Base-by-base conservation (phyloP, 192 early-diverging fungal species). In the Backusella mclennaniae region DNA sequence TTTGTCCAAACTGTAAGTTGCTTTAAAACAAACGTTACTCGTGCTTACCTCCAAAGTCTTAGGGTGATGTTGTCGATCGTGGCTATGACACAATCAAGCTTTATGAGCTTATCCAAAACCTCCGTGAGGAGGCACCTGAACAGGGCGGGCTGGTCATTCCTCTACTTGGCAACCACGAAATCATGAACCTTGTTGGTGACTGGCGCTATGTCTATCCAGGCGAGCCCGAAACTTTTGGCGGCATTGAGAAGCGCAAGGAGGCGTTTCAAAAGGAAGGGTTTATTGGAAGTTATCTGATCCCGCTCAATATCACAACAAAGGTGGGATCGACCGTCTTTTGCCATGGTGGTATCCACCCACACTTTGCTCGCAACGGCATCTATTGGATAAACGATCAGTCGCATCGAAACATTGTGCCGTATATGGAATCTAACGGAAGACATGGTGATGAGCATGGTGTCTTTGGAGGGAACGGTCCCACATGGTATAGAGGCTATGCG, bases 61-160 rank as follows among this genome's bases (percentile, higher is more conserved):
- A 90, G 87, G 92, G 92, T 7, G 93, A 95, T 79, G 86, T 95
- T 3, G 89, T 95, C 6, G 93, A 95, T 76, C 73, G 93, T 38
- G 92, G 93, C 19, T 81, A 87, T 0, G 92, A 95, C 76, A 93
- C 92, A 2, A 92, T 95, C 52, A 73, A 71, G 8, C 67, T 95
- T 7, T 95, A 93, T 79, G 78, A 86, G 11, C 77, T 93, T 44
- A 79, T 93, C 41, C 78, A 85, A 44, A 81, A 85, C 29, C 79
- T 95, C 15, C 75, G 84, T 69, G 78, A 83, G 14, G 90, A 93
- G 44, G 92, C 92, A 12, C 42, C 74, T 4, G 75, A 79, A 31
- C 79, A 77, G 1, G 89, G 88, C 23, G 86, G 88, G 31, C 73
- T 77, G 31, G 88, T 91, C 17, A 77, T 85, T 41, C 77, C 82